Base-by-base conservation (phyloP, 106 monocot genomes). In the Amphibolis antarctica region DNA sequence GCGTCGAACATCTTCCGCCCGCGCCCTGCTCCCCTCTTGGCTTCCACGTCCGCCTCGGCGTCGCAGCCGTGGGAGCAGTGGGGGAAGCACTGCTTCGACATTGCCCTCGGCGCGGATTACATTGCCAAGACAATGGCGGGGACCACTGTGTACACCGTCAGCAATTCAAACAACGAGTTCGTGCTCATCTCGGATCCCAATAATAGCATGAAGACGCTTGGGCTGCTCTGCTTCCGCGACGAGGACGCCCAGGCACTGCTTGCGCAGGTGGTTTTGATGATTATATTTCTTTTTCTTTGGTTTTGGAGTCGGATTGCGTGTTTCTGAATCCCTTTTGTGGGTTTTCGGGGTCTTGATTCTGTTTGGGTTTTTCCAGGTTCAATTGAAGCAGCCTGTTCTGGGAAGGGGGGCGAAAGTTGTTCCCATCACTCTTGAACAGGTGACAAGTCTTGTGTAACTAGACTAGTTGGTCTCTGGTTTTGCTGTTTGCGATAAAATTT, bases 341-440 rank as follows among this genome's bases (percentile, higher is more conserved):
- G n/a, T n/a, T n/a, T 42, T 2, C 22, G 9, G 51, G 20, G 7
- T 51, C 6, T 18, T 28, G 28, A 17, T 51, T 15, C 28, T 28
- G 28, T 52, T 66, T 55, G 31, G 26, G 12, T 65, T 18, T 46
- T 71, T 64, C 9, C 58, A 90, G 96, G 98, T 98, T 55, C 81
- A 77, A 54, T 36, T 83, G 60, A 77, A 82, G 54, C 86, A 98
- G 56, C 87, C 98, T 9, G 66, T 77, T 13, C 55, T 98, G 14
- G 98, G 98, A 28, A 87, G 59, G 66, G 98, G 91, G 56, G 90
- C 98, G 0, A 91, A 85, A 77, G 98, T 98, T n/a, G 98, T 98
- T 26, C 98, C 87, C 44, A 87, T 98, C 43, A 78, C 86, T 0
- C 98, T 98, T 58, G 90, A 98, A 63, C 98, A 98, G 91, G 98